Base-by-base conservation (phyloP, 345 rosid genomes). In the Mallotus nudiflorus region DNA sequence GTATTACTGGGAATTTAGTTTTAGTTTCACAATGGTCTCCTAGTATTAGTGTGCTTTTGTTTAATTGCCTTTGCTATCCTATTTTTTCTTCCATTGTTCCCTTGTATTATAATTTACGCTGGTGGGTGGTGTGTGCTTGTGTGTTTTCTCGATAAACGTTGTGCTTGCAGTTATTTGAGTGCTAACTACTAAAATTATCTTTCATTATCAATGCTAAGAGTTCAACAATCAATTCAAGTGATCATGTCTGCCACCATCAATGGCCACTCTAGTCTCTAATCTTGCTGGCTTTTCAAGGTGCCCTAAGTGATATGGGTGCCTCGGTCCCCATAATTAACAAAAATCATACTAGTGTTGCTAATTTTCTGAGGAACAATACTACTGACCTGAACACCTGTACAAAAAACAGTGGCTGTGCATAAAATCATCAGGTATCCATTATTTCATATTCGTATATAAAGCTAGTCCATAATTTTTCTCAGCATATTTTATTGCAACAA, bases 281-380 rank as follows among this genome's bases (percentile, higher is more conserved):
- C n/a, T 64, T 10, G 42, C 33, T 46, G 67, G 11, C 67, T 14
- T 45, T 46, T 64, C 39, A 46, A 62, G 25, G 40, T 64, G 9
- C 2, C 33, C 9, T 6, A 55, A 48, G 25, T 64, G 53, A 65
- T 48, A 7, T 48, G 22, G 37, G 42, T 3, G 9, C 29, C 31
- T 3, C 48, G 37, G 19, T 46, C 18, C 10, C 52, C 13, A 65
- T 55, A 27, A 65, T n/a, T 15, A 66, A 65, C 12, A 35, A 31
- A 31, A 55, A 40, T n/a, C 52, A 28, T 44, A 48, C n/a, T 18
- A 19, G 6, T 55, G 31, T 22, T 65, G 15, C 3, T 31, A 20
- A 62, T 58, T 24, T 57, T 29, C n/a, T 58, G 11, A 48, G 68
- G 39, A 12, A 9, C 18, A 48, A 25, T 18, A 22, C 9, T 9